Evolutionary conservation across 768 basidiomycete species (phyloP).

Genomic region (Astraeus odoratus): DNA sequence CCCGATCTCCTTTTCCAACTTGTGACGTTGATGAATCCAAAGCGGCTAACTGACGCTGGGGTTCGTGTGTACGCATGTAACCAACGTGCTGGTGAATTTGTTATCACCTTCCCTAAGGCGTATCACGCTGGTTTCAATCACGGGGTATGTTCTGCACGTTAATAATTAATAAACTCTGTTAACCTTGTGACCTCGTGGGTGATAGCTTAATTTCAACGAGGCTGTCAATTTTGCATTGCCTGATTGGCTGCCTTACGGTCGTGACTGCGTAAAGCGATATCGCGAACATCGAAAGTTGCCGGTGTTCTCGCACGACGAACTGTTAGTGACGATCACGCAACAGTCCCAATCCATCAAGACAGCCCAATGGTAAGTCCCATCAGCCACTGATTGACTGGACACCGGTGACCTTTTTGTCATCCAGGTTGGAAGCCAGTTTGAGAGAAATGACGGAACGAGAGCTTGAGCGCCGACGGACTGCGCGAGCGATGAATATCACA

Average conservation of each 20-base stretch:
- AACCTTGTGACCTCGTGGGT: slow-evolving; percentile 21
- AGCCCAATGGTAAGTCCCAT: slow-evolving; percentile 70
- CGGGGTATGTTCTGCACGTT: slow-evolving; percentile 57
- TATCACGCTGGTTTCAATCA: slow-evolving; percentile 99
- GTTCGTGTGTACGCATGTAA: slow-evolving; percentile 93
- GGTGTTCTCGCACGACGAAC: slow-evolving; percentile 97
- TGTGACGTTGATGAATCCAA: slow-evolving; percentile 95
- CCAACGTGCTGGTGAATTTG: slow-evolving; percentile 95
- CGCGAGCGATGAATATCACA: slow-evolving; percentile 51
- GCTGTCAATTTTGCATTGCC: slow-evolving; percentile 97
- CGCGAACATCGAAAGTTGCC: slow-evolving; percentile 87
- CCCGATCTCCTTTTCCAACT: slow-evolving; percentile 96
- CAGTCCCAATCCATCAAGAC: slow-evolving; percentile 90
- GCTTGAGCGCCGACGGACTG: slow-evolving; percentile 53
- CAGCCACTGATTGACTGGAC: slow-evolving; percentile 8
- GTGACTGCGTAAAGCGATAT: slow-evolving; percentile 86
- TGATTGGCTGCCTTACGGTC: slow-evolving; percentile 86
- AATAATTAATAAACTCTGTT: slow-evolving; percentile 14
- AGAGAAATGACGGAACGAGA: slow-evolving; percentile 89
- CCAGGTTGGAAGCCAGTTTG: slow-evolving; percentile 83
- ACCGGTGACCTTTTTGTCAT: slow-evolving; percentile 14
- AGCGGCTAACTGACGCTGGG: slow-evolving; percentile 76
- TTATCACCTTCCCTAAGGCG: slow-evolving; percentile 95
- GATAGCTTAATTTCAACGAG: slow-evolving; percentile 95
- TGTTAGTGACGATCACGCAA: slow-evolving; percentile 95